Evolutionary conservation across 192 early-diverging fungal genomes (phyloP), one percentile per base, ranked within the genome.

Genomic region (Jimgerdemannia lactiflua): DNA sequence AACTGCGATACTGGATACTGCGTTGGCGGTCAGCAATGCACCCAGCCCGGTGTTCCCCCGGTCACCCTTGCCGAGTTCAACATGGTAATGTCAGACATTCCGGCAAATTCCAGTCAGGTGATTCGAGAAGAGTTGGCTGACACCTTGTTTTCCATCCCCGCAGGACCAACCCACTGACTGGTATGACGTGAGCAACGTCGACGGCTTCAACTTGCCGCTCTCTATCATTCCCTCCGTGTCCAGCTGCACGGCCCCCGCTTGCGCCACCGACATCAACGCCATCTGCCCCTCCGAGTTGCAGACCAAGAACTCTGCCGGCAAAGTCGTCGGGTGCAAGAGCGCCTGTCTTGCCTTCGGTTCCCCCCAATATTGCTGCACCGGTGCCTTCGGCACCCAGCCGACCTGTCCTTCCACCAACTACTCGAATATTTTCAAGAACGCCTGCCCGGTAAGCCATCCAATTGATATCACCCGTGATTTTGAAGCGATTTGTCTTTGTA

Each of bases 201-300:
- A 82, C 54, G 80, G 80, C 8, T 82, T 43, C 39, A 82, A 82
- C 42, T 19, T 82, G 4, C 77, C 80, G 20, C 71, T 82, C n/a
- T 3, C 19, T 9, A 75, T 82, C 18, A 17, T 63, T 11, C 77
- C 77, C 39, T 29, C 67, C 1, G 71, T 77, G 9, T 40, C 17
- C 0, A 78, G 80, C 65, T 82, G 80, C 20, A 71, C 64, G 19
- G 71, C 49, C 43, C 74, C 77, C 17, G 8, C 6, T 1, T 29
- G 29, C 29, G 29, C 29, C 10, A 72, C 72, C 54, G 39, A 11
- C 7, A 72, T 71, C 11, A 42, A 78, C 29, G 77, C 80, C 39
- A 0, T 20, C 4, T 82, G 80, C 39, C 80, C 80, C 39, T 2
- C 43, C 29, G 80, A 65, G 7, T 75, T 78, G 20, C 14, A 72